Percentiles rank a stretch among this genome's conserved stretches.
These are phyloP conservation scores for Calendula officinalis DNA, from an alignment of 129 eudicot genomes.

Conservation along the genomic window DNA sequence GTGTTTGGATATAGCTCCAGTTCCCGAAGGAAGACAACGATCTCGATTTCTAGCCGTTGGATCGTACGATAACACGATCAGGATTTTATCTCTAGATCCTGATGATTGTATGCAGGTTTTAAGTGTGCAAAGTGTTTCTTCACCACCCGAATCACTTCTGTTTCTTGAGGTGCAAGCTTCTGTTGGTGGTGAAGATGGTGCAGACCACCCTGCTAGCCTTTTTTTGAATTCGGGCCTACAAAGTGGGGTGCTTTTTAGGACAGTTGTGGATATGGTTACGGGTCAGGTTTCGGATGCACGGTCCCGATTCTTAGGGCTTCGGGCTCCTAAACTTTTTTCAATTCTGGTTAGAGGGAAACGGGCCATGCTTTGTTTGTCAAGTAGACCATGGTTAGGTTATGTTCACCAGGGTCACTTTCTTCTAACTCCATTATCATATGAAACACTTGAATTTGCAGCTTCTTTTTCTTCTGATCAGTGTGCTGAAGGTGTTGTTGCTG, in stretches of 20 bases:
- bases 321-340: constrained; percentile 94
- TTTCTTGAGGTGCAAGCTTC: constrained; percentile 99
- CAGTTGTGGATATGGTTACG: constrained; percentile 96
- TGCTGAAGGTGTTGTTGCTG: constrained; percentile 99
- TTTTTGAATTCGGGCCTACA: constrained; percentile 90
- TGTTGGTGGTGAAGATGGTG: constrained; percentile 97
- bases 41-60: constrained; percentile 98
- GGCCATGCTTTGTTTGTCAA: constrained; percentile 99
- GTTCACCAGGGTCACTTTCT: constrained; percentile 96
- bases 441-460: constrained; percentile 89
- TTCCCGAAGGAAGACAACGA: constrained; percentile 97
- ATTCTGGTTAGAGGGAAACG: constrained; percentile 78
- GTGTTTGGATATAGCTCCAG: constrained; percentile 99
- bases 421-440: constrained; percentile 87
- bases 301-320: constrained; percentile 82
- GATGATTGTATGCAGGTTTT: constrained; percentile 96
- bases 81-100: constrained; percentile 90
- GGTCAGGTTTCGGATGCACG: constrained; percentile 99
- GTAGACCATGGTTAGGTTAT: constrained; percentile 99
- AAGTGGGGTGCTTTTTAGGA: constrained; percentile 91
- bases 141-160: constrained; percentile 95
- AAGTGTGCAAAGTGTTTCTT: constrained; percentile 88
- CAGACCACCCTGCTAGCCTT: constrained; percentile 96
- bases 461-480: constrained; percentile 98
- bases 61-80: constrained; percentile 84